Conservation (phyloP, 2,329 filamentous ascomycete species). For the Aspergillus phoenicis region DNA sequence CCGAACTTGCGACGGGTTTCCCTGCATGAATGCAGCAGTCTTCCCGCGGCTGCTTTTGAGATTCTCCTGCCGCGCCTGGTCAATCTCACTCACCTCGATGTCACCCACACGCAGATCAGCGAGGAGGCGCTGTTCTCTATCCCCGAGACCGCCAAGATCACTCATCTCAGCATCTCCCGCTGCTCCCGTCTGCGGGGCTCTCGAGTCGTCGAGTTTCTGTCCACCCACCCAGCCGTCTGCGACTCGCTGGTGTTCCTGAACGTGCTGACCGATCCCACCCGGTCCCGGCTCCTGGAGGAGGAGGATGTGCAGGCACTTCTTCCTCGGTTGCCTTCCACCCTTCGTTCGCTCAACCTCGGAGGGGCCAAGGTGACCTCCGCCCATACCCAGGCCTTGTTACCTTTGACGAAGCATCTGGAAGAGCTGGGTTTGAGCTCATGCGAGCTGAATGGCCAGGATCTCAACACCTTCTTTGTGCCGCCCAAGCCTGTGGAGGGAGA, state of each 20-base stretch:
- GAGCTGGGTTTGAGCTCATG: constrained; percentile 72
- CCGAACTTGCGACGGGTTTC: constrained; percentile 69
- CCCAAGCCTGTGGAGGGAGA: constrained; percentile 5
- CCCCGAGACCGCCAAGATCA: constrained; percentile 70
- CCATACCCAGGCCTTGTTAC: constrained; percentile 66
- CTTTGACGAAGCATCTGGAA: constrained; percentile 71
- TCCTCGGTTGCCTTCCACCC: constrained; percentile 64
- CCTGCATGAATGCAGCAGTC: constrained; percentile 75
- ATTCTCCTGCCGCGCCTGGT: constrained; percentile 69
- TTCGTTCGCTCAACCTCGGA: constrained; percentile 74
- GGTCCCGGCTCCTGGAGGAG: constrained; percentile 69
- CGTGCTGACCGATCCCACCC: constrained; percentile 70
- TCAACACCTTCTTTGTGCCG: constrained; percentile 63
- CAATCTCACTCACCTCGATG: constrained; percentile 73
- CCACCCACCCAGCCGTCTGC: constrained; percentile 68
- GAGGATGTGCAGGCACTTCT: constrained; percentile 68
- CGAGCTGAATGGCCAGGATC: constrained; percentile 65
- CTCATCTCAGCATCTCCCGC: constrained; percentile 76
- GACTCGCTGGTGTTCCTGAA: constrained; percentile 70
- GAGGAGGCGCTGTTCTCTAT: constrained; percentile 70
- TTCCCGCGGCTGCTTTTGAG: constrained; percentile 69
- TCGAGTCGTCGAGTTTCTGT: constrained; percentile 70
- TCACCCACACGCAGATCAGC: constrained; percentile 76
- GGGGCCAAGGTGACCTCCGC: constrained; percentile 69
- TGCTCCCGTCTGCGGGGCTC: constrained; percentile 70